Evolutionary conservation across 148 eudicot species (phyloP).

Genomic region (Polygonum aviculare): DNA sequence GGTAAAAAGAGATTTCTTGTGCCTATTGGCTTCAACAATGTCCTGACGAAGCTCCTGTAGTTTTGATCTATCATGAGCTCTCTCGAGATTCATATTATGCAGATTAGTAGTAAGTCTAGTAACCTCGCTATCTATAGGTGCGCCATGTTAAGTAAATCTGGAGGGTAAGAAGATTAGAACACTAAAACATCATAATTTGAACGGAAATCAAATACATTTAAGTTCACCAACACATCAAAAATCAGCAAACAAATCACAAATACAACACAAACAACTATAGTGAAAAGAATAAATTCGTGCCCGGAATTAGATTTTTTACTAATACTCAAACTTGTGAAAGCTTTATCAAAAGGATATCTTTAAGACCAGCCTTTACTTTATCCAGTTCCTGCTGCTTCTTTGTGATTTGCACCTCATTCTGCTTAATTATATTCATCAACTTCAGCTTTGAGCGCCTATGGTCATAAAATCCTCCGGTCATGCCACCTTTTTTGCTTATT

Average conservation of each 20-base stretch:
- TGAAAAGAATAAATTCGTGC: background rate
- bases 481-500: slow-evolving; percentile 99
- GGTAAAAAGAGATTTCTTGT: slow-evolving; percentile 55
- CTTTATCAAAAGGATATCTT: slow-evolving; percentile 65
- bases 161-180: background rate
- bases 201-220: background rate
- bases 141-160: slow-evolving; percentile 43
- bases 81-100: slow-evolving; percentile 87
- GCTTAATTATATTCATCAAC: slow-evolving; percentile 67
- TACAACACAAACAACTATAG: background rate
- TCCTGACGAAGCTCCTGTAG: slow-evolving; percentile 81
- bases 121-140: slow-evolving; percentile 72
- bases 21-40: slow-evolving; percentile 63
- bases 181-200: background rate
- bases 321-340: background rate
- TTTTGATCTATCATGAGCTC: slow-evolving; percentile 76
- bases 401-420: slow-evolving; percentile 38
- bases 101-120: slow-evolving; percentile 80
- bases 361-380: slow-evolving; percentile 50
- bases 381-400: slow-evolving; percentile 52
- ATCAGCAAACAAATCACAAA: background rate
- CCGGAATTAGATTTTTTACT: too few species aligned
- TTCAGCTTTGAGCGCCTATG: slow-evolving; percentile 81
- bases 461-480: slow-evolving; percentile 99
- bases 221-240: background rate